Evolutionary conservation across 345 rosid genomes (phyloP).

Genomic region (Brassica juncea): DNA sequence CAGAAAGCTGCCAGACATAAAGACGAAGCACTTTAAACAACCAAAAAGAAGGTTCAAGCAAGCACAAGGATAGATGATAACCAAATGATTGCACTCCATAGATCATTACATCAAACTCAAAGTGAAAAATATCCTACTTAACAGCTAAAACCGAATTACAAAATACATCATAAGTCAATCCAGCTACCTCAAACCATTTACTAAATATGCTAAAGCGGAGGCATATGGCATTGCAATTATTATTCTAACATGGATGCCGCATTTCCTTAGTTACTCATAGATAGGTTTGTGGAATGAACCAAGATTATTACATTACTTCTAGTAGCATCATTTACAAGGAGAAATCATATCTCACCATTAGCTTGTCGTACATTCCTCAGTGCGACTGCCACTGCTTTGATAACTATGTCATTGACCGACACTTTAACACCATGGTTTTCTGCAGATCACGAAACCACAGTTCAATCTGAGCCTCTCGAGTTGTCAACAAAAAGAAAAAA

Average conservation of each 20-base stretch:
- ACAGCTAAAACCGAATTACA: constrained; percentile 11
- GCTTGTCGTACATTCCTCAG: constrained; percentile 83
- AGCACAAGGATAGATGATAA: constrained; percentile 12
- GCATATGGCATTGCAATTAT: background rate
- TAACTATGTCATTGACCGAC: constrained; percentile 96
- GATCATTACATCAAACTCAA: constrained; percentile 20
- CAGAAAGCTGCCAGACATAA: constrained; percentile 68
- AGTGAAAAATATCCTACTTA: constrained; percentile 11
- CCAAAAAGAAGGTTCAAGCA: constrained; percentile 17
- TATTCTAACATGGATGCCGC: background rate
- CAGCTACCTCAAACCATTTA: constrained; percentile 1
- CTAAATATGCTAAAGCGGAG: constrained; percentile 1
- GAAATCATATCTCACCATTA: constrained; percentile 65
- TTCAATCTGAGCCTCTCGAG: constrained; percentile 34
- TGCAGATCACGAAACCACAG: constrained; percentile 46
- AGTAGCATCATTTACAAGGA: background rate
- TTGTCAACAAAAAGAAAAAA: background rate
- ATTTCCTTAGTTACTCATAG: constrained; percentile 3
- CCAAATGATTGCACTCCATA: constrained; percentile 11
- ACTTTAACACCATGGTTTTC: constrained; percentile 83
- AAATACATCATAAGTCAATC: constrained; percentile 4
- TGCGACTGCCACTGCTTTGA: constrained; percentile 87
- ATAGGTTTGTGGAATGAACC: background rate
- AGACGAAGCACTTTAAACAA: constrained; percentile 29
- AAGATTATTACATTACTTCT: constrained; percentile 1